phyloP scores from a whole-genome alignment of 148 eudicot species.

The Agrostemma githago region DNA sequence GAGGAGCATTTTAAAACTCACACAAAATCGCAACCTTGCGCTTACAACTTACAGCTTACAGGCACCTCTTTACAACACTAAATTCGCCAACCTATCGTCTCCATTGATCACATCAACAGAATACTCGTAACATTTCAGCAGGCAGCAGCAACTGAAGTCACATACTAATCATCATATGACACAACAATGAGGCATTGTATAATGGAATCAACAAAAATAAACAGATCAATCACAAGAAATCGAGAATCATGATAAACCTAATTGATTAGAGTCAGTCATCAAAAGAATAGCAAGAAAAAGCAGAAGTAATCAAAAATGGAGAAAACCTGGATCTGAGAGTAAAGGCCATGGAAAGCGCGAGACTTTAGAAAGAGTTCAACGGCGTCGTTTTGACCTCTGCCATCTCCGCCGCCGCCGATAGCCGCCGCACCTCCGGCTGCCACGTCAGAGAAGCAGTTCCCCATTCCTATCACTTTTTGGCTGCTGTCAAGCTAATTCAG shows the following conservation, averaged over 20 bases:
- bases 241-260: not conserved
- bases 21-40: not conserved
- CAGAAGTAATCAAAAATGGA: not conserved
- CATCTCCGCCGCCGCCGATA: conserved; percentile 28
- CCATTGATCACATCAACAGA: too few relatives aligned
- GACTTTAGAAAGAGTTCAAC: conserved; percentile 58
- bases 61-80: not conserved
- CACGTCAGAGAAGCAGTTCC: conserved; percentile 85
- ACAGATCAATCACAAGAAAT: not conserved
- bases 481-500: not conserved
- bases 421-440: conserved; percentile 69
- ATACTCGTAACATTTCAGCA: too few relatives aligned
- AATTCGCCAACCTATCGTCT: not conserved
- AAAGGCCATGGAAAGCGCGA: conserved; percentile 63
- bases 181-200: too few relatives aligned
- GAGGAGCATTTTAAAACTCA: not conserved
- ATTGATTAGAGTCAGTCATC: not conserved
- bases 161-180: not conserved
- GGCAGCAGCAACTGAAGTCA: not conserved
- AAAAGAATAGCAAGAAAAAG: too few relatives aligned
- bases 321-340: conserved; percentile 83
- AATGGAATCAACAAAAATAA: not conserved
- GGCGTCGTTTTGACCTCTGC: conserved; percentile 66
- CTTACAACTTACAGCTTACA: too few relatives aligned
- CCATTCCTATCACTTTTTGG: conserved; percentile 37